Evolutionary conservation across 2,329 filamentous ascomycete genomes (phyloP).

Genomic region (Pestalotiopsis sp.): DNA sequence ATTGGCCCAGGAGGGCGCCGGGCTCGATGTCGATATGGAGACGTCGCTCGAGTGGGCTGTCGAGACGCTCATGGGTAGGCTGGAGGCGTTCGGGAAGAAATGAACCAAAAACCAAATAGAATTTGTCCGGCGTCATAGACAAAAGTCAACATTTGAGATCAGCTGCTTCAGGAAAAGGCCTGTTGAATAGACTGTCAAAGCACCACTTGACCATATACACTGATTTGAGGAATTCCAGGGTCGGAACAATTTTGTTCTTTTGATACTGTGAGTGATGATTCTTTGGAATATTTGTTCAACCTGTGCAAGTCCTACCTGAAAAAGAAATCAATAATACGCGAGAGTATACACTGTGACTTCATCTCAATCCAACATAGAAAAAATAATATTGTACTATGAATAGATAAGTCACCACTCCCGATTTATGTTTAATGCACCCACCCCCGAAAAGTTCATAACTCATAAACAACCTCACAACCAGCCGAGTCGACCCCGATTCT

Average conservation of each 20-base stretch:
- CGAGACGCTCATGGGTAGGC: conserved; percentile 55
- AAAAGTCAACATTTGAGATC: no score
- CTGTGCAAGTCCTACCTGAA: no score
- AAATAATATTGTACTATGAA: background rate
- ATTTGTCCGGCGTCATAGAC: background rate
- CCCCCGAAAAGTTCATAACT: background rate
- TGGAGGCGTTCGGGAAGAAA: conserved; percentile 33
- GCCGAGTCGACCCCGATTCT: no score
- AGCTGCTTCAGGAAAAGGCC: no score
- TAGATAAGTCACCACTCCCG: background rate
- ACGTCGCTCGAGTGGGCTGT: conserved; percentile 71
- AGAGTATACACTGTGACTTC: background rate
- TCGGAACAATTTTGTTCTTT: no score
- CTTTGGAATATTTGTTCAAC: no score
- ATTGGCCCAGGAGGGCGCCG: conserved; percentile 48
- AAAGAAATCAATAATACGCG: background rate
- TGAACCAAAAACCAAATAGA: background rate
- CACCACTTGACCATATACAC: no score
- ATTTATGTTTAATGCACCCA: background rate
- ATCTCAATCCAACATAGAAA: background rate
- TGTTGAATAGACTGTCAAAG: no score
- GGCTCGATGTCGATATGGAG: conserved; percentile 60
- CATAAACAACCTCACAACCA: background rate
- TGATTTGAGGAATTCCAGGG: no score
- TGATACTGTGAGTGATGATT: no score